Percentiles rank a stretch among this genome's conserved stretches.
phyloP scores from a whole-genome alignment of 2,329 filamentous ascomycete genomes.

The Gnomoniopsis sp. region DNA sequence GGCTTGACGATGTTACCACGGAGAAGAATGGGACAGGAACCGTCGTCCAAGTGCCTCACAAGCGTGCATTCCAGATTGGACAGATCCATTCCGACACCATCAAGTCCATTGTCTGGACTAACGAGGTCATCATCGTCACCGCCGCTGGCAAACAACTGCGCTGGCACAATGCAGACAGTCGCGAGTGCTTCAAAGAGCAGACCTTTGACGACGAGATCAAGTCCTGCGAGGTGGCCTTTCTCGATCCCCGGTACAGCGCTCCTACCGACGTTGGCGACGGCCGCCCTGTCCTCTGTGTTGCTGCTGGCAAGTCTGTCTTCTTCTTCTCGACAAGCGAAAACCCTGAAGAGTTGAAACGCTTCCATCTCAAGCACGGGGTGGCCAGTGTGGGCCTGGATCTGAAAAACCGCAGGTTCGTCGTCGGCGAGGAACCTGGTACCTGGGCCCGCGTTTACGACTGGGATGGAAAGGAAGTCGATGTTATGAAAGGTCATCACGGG shows the following conservation, averaged over 20 bases:
- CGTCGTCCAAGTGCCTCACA: conserved; percentile 51
- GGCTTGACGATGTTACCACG: conserved; percentile 32
- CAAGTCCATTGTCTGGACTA: conserved; percentile 94
- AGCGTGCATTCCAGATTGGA: conserved; percentile 80
- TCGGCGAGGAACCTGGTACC: conserved; percentile 86
- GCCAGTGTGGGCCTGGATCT: conserved; percentile 88
- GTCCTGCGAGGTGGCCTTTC: conserved; percentile 82
- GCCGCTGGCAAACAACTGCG: conserved; percentile 88
- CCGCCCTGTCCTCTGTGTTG: conserved; percentile 74
- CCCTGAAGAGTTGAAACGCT: conserved; percentile 70
- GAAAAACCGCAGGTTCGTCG: conserved; percentile 77
- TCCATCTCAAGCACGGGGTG: conserved; percentile 78
- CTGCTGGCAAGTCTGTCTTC: conserved; percentile 90
- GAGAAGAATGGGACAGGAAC: conserved; percentile 28
- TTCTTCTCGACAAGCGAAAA: conserved; percentile 80
- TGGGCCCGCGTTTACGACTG: conserved; percentile 96
- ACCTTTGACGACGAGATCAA: conserved; percentile 81
- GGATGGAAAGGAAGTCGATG: conserved; percentile 80
- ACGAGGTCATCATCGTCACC: conserved; percentile 82
- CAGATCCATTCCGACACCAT: conserved; percentile 83
- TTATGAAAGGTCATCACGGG: conserved; percentile 94
- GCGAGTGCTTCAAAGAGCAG: conserved; percentile 71
- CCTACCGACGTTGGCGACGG: conserved; percentile 64
- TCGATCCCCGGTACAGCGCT: conserved; percentile 57
- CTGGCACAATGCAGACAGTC: conserved; percentile 87